A percentile compares a stretch with the other conserved stretches of the same genome.
Evolutionary conservation across 1,284 basidiomycete species (phyloP).

Genomic region (Rhodotorula sp.): DNA sequence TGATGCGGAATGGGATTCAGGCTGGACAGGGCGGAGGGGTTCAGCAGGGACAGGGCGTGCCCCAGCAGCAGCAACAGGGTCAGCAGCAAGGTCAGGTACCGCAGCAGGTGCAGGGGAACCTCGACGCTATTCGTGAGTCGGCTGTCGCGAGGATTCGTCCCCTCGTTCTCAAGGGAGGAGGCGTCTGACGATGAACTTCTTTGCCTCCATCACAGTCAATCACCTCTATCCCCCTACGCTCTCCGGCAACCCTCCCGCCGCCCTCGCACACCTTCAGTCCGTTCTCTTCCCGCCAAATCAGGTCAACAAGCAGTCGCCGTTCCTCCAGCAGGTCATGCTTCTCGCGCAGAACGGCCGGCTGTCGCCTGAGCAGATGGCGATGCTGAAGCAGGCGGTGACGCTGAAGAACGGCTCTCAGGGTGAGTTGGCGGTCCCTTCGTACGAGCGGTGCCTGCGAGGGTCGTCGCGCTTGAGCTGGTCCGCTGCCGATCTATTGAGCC

Average conservation of each 20-base stretch:
- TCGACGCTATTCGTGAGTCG: slow-evolving; percentile 21
- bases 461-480: background rate
- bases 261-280: slow-evolving; percentile 28
- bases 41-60: background rate
- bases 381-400: slow-evolving; percentile 32
- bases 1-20: slow-evolving; percentile 25
- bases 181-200: no score
- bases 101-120: slow-evolving; percentile 12
- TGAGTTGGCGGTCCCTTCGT: background rate
- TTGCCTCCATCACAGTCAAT: slow-evolving; percentile 1
- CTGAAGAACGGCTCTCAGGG: slow-evolving; percentile 23
- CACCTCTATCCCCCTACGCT: slow-evolving; percentile 37
- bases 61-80: slow-evolving; percentile 17
- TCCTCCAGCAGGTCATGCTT: slow-evolving; percentile 35
- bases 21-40: background rate
- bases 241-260: slow-evolving; percentile 28
- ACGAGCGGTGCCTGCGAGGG: background rate
- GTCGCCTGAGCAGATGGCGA: slow-evolving; percentile 34
- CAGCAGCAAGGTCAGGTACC: slow-evolving; percentile 1
- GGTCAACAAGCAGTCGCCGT: slow-evolving; percentile 15
- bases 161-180: background rate
- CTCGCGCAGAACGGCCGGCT: slow-evolving; percentile 32
- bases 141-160: background rate
- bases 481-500: no score
- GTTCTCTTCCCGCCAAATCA: slow-evolving; percentile 38